phyloP scores from a whole-genome alignment of 306 rosid genomes.

The Canavalia ensiformis region DNA sequence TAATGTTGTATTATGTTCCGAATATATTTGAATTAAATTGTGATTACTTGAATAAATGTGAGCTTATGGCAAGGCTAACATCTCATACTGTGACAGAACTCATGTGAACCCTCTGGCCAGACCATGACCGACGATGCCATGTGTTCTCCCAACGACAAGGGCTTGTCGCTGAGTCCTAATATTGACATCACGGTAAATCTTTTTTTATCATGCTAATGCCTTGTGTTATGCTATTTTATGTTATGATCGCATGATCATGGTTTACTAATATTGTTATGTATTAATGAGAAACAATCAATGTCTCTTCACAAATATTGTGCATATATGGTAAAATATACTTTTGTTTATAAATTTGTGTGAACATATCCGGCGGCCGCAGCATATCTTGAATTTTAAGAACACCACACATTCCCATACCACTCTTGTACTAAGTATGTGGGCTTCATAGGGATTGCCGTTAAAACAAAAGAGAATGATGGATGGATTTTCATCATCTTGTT shows the following conservation, averaged over 20 bases:
- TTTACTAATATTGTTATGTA: background rate
- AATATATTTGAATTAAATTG: slow-evolving; percentile 18
- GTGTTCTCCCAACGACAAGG: slow-evolving; percentile 46
- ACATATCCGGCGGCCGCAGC: background rate
- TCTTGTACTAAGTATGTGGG: background rate
- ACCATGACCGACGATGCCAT: slow-evolving; percentile 44
- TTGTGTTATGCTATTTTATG: background rate
- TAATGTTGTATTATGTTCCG: background rate
- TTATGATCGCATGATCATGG: background rate
- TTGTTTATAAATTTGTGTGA: background rate
- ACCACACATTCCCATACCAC: background rate
- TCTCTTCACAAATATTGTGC: background rate
- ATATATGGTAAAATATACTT: background rate
- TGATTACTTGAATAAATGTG: background rate
- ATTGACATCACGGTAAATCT: slow-evolving; percentile 53
- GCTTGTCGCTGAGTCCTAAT: slow-evolving; percentile 47
- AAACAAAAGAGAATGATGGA: slow-evolving; percentile 17
- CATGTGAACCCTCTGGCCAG: slow-evolving; percentile 32
- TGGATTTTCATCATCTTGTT: slow-evolving; percentile 25
- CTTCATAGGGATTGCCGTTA: background rate
- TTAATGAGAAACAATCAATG: background rate
- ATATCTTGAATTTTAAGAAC: background rate
- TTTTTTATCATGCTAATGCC: background rate
- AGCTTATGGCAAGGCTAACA: slow-evolving; percentile 30
- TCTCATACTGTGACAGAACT: slow-evolving; percentile 42